Conservation (phyloP, 805 yeast species). For the Yarrowia keelungensis region DNA sequence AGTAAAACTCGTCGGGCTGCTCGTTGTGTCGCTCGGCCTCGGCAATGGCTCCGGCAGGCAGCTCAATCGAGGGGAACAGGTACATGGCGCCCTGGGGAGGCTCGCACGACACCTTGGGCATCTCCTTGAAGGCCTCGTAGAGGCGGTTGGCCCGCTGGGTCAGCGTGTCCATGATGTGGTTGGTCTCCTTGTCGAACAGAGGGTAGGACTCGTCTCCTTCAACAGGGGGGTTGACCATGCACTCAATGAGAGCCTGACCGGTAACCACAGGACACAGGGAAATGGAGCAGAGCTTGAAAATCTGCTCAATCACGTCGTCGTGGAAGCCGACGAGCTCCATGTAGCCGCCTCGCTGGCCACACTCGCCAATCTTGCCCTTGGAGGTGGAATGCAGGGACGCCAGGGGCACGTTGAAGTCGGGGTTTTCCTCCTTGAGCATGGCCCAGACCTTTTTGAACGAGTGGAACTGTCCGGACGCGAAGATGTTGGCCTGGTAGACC, state of each 20-base stretch:
- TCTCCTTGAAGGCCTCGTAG: slow-evolving; percentile 70
- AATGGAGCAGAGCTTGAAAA: slow-evolving; percentile 87
- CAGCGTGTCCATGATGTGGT: slow-evolving; percentile 66
- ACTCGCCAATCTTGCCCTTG: slow-evolving; percentile 96
- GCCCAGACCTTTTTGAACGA: slow-evolving; percentile 84
- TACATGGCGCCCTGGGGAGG: slow-evolving; percentile 98
- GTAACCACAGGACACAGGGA: slow-evolving; percentile 92
- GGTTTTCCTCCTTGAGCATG: slow-evolving; percentile 61
- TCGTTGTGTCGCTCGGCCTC: slow-evolving; percentile 62
- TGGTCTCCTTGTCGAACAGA: slow-evolving; percentile 67
- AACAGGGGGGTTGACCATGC: slow-evolving; percentile 92
- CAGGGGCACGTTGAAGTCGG: slow-evolving; percentile 74
- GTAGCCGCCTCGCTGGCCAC: slow-evolving; percentile 99
- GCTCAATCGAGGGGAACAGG: slow-evolving; percentile 78
- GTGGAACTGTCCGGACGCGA: slow-evolving; percentile 71
- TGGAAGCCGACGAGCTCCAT: slow-evolving; percentile 90
- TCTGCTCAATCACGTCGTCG: slow-evolving; percentile 68
- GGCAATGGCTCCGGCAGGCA: slow-evolving; percentile 68
- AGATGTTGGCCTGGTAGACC: slow-evolving; percentile 94
- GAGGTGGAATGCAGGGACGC: slow-evolving; percentile 98
- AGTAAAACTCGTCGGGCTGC: slow-evolving; percentile 88
- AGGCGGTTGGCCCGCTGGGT: slow-evolving; percentile 67
- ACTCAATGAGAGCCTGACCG: slow-evolving; percentile 91
- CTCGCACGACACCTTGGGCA: slow-evolving; percentile 87
- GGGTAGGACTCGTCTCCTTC: slow-evolving; percentile 78